phyloP scores from a whole-genome alignment of 164 flowering plant genomes.

The Dillenia turbinata region DNA sequence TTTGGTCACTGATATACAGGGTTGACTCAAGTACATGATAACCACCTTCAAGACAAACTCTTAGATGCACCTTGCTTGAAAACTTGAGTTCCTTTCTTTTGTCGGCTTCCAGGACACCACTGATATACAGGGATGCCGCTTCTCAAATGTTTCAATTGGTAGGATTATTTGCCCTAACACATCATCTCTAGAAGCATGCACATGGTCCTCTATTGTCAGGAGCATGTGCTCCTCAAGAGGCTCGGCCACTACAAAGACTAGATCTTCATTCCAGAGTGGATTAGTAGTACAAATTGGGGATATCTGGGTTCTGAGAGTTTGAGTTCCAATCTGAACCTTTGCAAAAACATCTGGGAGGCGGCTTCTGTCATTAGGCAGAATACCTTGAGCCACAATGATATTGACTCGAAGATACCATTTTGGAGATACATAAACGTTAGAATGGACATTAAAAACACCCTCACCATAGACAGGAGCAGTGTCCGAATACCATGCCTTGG shows the following conservation, averaged over 20 bases:
- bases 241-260: conserved; percentile 42
- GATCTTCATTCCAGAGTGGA: conserved; percentile 45
- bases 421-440: conserved; percentile 50
- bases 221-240: conserved; percentile 40
- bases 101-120: conserved; percentile 34
- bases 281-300: conserved; percentile 23
- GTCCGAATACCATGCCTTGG: conserved; percentile 47
- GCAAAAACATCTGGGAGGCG: conserved; percentile 31
- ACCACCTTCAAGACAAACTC: conserved; percentile 45
- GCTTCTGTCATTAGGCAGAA: conserved; percentile 31
- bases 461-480: conserved; percentile 37
- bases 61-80: conserved; percentile 36
- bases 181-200: conserved; percentile 31
- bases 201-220: conserved; percentile 36
- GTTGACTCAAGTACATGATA: conserved; percentile 48
- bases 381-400: conserved; percentile 44
- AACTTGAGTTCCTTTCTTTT: conserved; percentile 37
- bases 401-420: conserved; percentile 45
- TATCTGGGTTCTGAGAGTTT: conserved; percentile 29
- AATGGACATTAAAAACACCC: conserved; percentile 28
- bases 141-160: conserved; percentile 26
- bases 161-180: conserved; percentile 28
- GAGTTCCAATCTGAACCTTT: conserved; percentile 37
- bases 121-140: conserved; percentile 32
- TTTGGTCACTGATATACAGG: conserved; percentile 35